These are phyloP conservation scores for Leishmania mexicana DNA, from an alignment of 208 protist species.

Conservation along the genomic window DNA sequence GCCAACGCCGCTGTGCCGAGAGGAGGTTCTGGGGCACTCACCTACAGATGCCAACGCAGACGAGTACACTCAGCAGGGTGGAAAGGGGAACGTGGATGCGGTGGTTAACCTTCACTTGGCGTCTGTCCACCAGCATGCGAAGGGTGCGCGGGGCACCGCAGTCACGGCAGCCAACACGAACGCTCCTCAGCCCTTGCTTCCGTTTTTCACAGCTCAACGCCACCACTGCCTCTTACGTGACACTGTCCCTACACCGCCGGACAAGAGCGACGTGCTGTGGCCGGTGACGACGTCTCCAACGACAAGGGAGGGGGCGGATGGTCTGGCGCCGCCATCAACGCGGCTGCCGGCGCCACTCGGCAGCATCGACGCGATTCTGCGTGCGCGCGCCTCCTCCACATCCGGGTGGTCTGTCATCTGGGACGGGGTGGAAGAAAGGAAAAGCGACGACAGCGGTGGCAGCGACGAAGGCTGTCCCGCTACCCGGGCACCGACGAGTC, in stretches of 20 bases:
- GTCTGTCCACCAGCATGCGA: not conserved
- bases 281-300: not conserved
- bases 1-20: not conserved
- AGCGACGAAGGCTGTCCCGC: not conserved
- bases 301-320: not conserved
- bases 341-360: not conserved
- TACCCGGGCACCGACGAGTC: not conserved
- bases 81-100: not conserved
- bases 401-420: not conserved
- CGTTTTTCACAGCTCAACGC: not conserved
- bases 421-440: not conserved
- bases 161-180: not conserved
- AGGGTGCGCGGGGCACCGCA: not conserved
- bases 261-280: not conserved
- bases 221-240: not conserved
- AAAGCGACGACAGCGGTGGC: not conserved
- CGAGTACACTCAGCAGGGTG: not conserved
- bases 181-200: not conserved
- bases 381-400: not conserved
- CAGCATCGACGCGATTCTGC: not conserved
- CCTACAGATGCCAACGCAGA: not conserved
- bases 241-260: not conserved
- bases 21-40: constrained; percentile 8
- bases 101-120: not conserved
- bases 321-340: not conserved